These are phyloP conservation scores for Leersia perrieri DNA, from an alignment of 176 grass and related monocot genomes.

Conservation along the genomic window DNA sequence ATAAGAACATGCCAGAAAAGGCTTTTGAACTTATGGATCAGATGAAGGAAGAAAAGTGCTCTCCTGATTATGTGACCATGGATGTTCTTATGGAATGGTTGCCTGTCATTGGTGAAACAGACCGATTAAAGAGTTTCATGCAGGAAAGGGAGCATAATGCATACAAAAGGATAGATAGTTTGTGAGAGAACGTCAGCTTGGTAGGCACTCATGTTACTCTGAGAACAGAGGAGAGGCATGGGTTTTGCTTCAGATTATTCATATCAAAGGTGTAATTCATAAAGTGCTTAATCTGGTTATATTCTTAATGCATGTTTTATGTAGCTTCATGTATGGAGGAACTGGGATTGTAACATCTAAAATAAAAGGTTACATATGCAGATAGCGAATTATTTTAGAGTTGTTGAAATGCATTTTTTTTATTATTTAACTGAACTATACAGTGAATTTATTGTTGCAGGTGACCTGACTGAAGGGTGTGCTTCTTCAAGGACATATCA, in stretches of 20 bases:
- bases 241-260: not conserved
- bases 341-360: not conserved
- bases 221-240: not conserved
- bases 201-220: not conserved
- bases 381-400: not conserved
- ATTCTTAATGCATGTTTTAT: not conserved
- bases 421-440: not conserved
- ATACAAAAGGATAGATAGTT: not conserved
- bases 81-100: slow-evolving; percentile 78
- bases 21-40: slow-evolving; percentile 67
- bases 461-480: not conserved
- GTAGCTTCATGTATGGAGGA: not conserved
- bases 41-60: slow-evolving; percentile 66
- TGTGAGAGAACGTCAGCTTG: not conserved
- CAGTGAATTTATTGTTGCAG: not conserved
- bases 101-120: slow-evolving; percentile 53
- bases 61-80: slow-evolving; percentile 66
- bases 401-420: not conserved
- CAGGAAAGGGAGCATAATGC: slow-evolving; percentile 12
- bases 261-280: not conserved
- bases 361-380: not conserved
- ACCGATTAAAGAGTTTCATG: slow-evolving; percentile 59
- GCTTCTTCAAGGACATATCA: not conserved
- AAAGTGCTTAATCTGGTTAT: not conserved
- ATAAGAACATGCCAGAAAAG: slow-evolving; percentile 49